Conservation (phyloP, 2,329 filamentous ascomycete species). For the Calonectria hongkongensis region DNA sequence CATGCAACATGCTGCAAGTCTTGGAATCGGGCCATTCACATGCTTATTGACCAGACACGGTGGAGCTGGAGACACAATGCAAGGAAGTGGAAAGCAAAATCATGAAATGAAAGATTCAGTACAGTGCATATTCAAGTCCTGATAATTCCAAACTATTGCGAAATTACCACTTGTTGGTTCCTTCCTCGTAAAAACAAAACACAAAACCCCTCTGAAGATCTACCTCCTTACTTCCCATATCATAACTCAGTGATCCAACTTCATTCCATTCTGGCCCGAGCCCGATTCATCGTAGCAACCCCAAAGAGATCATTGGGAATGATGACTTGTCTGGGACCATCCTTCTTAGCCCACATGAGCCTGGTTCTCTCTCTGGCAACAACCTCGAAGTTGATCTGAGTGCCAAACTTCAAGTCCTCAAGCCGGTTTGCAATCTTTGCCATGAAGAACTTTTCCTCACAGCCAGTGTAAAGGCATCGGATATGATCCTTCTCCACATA, state of each 20-base stretch:
- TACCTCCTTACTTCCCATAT: background rate
- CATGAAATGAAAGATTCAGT: background rate
- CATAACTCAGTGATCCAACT: background rate
- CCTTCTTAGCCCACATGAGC: background rate
- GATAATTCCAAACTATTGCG: background rate
- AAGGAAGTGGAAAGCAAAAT: background rate
- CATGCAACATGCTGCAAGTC: too few relatives aligned
- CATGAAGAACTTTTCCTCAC: background rate
- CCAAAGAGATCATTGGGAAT: background rate
- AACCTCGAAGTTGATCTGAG: background rate
- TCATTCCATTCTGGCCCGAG: too few relatives aligned
- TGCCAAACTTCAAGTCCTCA: background rate
- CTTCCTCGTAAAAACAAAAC: background rate
- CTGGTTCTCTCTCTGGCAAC: background rate
- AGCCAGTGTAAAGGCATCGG: background rate
- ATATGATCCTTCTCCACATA: background rate
- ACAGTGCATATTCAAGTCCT: background rate
- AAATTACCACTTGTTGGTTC: background rate
- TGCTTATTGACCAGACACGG: too few relatives aligned
- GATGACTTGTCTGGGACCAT: background rate
- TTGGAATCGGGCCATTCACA: too few relatives aligned
- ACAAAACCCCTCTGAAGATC: background rate
- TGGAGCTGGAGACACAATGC: background rate
- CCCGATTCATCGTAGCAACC: too few relatives aligned
- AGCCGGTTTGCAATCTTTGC: conserved; percentile 19